Conservation (phyloP, 1,284 basidiomycete species). For the Sanghuangporus sanghuang region DNA sequence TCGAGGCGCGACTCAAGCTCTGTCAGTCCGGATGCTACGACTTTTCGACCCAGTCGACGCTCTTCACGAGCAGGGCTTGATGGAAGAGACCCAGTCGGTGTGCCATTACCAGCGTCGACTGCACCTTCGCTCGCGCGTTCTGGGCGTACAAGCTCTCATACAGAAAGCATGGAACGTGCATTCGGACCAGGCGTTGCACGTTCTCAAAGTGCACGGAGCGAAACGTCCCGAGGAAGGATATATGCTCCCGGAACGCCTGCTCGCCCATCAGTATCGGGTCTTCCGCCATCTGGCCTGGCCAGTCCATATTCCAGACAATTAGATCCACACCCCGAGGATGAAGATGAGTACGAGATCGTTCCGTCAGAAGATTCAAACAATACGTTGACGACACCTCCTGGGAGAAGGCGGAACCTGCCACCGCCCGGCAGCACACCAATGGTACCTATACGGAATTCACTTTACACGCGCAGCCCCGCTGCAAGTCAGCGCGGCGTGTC, state of each 20-base stretch:
- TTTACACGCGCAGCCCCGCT: not conserved
- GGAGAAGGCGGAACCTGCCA: not conserved
- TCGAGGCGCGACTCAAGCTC: not conserved
- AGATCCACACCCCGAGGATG: constrained; percentile 9
- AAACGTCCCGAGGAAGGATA: not conserved
- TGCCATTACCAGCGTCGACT: constrained; percentile 9
- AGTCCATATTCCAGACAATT: constrained; percentile 12
- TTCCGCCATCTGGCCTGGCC: constrained; percentile 10
- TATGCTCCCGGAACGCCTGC: constrained; percentile 1
- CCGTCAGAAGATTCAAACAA: not conserved
- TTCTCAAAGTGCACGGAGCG: constrained; percentile 4
- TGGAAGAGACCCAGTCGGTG: not conserved
- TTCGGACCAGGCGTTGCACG: not conserved
- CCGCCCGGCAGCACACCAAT: not conserved
- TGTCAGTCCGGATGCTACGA: not conserved
- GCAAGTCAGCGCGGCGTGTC: constrained; percentile 1
- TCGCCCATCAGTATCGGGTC: not conserved
- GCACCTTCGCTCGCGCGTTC: constrained; percentile 13
- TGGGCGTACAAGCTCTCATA: constrained; percentile 6
- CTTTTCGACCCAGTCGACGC: not conserved
- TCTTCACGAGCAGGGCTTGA: constrained; percentile 3
- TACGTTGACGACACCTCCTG: constrained; percentile 11
- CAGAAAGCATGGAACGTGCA: not conserved
- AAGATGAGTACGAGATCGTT: constrained; percentile 2
- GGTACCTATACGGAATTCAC: not conserved